Evolutionary conservation across 2,329 filamentous ascomycete species (phyloP).

Genomic region (Colletotrichum lupini): DNA sequence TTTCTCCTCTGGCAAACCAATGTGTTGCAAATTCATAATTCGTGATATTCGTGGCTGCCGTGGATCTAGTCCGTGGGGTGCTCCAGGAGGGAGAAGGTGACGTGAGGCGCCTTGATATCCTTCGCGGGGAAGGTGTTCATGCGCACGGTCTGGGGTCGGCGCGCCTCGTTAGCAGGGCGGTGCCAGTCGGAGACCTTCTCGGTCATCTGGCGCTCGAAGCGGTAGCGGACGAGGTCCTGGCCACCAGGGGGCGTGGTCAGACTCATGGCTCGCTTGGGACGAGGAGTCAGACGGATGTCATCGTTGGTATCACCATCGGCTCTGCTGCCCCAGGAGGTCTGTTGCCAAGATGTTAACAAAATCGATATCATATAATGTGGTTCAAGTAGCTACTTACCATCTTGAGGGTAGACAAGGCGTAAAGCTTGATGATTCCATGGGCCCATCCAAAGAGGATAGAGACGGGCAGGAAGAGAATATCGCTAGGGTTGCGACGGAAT

Average conservation of each 20-base stretch:
- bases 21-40: slow-evolving; percentile 33
- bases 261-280: slow-evolving; percentile 53
- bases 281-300: slow-evolving; percentile 71
- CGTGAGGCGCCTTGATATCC: slow-evolving; percentile 28
- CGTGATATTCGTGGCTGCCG: slow-evolving; percentile 20
- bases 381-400: slow-evolving; percentile 70
- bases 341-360: slow-evolving; percentile 29
- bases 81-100: slow-evolving; percentile 32
- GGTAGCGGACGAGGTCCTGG: slow-evolving; percentile 57
- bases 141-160: slow-evolving; percentile 30
- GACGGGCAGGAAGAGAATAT: slow-evolving; percentile 83
- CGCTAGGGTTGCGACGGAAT: slow-evolving; percentile 84
- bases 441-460: slow-evolving; percentile 93
- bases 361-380: neutral
- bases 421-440: slow-evolving; percentile 92
- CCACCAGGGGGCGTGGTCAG: slow-evolving; percentile 57
- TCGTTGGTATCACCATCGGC: slow-evolving; percentile 91
- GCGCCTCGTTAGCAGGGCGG: slow-evolving; percentile 18
- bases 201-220: slow-evolving; percentile 53
- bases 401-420: slow-evolving; percentile 83
- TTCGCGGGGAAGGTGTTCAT: slow-evolving; percentile 33
- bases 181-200: slow-evolving; percentile 38
- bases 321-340: slow-evolving; percentile 97
- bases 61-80: slow-evolving; percentile 12
- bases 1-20: slow-evolving; percentile 35